A percentile compares a stretch with the other conserved stretches of the same genome.
These are phyloP conservation scores for Sphaceloma murrayae DNA, from an alignment of 2,329 filamentous ascomycete genomes.

Conservation along the genomic window DNA sequence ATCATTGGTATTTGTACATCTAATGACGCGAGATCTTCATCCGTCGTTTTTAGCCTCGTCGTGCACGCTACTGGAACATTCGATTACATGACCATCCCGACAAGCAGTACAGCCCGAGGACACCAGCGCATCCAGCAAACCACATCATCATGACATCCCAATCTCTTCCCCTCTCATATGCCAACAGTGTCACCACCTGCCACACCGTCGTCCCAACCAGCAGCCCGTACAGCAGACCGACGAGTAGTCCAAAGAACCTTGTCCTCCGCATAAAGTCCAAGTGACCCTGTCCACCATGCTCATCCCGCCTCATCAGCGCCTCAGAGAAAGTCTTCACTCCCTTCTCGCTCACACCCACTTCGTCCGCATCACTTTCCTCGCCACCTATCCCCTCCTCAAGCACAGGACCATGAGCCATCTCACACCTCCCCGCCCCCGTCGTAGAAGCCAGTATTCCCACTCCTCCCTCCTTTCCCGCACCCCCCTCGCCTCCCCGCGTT, in stretches of 20 bases:
- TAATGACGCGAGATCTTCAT: no score
- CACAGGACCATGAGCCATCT: no score
- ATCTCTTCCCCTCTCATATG: neutral
- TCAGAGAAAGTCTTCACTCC: neutral
- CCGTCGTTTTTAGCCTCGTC: neutral
- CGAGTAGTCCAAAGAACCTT: neutral
- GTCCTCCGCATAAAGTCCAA: neutral
- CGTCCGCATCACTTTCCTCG: no score
- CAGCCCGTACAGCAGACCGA: neutral
- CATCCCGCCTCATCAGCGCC: neutral
- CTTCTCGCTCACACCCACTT: no score
- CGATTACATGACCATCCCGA: neutral
- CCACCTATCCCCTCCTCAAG: no score
- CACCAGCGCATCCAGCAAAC: slow-evolving; percentile 3
- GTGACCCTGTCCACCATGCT: neutral
- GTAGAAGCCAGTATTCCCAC: no score
- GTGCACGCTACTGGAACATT: neutral
- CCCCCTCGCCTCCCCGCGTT: neutral
- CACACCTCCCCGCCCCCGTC: no score
- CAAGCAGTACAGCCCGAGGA: neutral
- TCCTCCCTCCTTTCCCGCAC: neutral
- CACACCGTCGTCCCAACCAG: slow-evolving; percentile 2
- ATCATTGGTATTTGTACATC: no score
- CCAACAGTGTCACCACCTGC: neutral
- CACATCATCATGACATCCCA: slow-evolving; percentile 2